Conservation (phyloP, 2,329 filamentous ascomycete species). For the Gyromitra esculenta region DNA sequence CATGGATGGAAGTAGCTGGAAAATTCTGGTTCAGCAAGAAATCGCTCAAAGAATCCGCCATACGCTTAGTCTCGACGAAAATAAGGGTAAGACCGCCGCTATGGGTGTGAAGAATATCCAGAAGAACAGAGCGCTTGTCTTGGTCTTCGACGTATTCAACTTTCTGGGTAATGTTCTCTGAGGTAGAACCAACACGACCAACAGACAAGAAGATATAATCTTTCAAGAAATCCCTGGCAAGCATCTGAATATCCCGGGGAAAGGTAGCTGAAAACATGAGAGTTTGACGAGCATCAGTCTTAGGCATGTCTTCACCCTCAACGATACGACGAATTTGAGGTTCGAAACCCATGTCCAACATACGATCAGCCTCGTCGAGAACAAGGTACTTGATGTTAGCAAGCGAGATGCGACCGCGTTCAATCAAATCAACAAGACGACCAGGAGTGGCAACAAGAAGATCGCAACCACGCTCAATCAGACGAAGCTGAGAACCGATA, state of each 20-base stretch:
- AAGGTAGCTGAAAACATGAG: slow-evolving; percentile 99
- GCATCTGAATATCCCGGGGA: slow-evolving; percentile 98
- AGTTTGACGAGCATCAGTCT: slow-evolving; percentile 83
- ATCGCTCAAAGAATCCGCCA: slow-evolving; percentile 94
- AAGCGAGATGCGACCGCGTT: slow-evolving; percentile 82
- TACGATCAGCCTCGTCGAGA: slow-evolving; percentile 98
- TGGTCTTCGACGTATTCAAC: slow-evolving; percentile 90
- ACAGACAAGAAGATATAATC: slow-evolving; percentile 99
- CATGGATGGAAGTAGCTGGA: slow-evolving; percentile 97
- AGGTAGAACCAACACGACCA: slow-evolving; percentile 74
- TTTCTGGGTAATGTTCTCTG: slow-evolving; percentile 88
- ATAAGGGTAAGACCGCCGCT: slow-evolving; percentile 89
- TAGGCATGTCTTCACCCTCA: slow-evolving; percentile 92
- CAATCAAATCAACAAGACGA: slow-evolving; percentile 95
- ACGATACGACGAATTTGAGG: slow-evolving; percentile 99
- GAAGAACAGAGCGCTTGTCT: slow-evolving; percentile 96
- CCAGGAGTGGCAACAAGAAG: slow-evolving; percentile 95
- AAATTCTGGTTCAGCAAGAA: slow-evolving; percentile 98
- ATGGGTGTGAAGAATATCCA: slow-evolving; percentile 97
- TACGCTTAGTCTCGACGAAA: slow-evolving; percentile 92
- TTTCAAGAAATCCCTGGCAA: slow-evolving; percentile 97
- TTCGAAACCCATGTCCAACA: slow-evolving; percentile 99
- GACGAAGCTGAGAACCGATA: slow-evolving; percentile 95
- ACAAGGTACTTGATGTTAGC: slow-evolving; percentile 99
- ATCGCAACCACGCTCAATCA: slow-evolving; percentile 98